Percentiles rank a stretch among this genome's conserved stretches.
Evolutionary conservation across 2,329 filamentous ascomycete species (phyloP).

Genomic region (Colletotrichum cuscutae): DNA sequence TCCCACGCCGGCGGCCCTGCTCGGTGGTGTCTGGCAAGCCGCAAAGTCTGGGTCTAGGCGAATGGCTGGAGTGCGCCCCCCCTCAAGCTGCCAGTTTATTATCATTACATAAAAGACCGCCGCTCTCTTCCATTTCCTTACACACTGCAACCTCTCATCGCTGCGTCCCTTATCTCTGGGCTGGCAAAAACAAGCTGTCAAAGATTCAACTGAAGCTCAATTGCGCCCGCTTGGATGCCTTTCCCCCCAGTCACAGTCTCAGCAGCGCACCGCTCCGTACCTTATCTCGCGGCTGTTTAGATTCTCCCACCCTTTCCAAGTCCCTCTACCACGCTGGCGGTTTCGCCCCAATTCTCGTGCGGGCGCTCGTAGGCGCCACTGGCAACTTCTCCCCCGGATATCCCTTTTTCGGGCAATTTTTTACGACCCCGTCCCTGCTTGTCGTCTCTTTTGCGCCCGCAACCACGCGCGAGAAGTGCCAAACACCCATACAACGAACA

Average conservation of each 20-base stretch:
- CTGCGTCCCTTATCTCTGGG: constrained; percentile 38
- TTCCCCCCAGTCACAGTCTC: constrained; percentile 36
- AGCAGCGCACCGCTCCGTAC: constrained; percentile 33
- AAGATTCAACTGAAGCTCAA: constrained; percentile 35
- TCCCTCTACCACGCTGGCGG: constrained; percentile 49
- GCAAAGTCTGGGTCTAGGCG: constrained; percentile 28
- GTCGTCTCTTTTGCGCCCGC: constrained; percentile 46
- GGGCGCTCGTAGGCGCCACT: constrained; percentile 41
- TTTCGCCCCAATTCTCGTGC: constrained; percentile 36
- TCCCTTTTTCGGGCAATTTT: constrained; percentile 38
- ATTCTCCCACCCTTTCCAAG: constrained; percentile 36
- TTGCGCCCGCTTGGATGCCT: constrained; percentile 37
- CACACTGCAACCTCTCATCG: constrained; percentile 39
- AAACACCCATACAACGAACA: constrained; percentile 48
- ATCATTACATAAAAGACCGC: constrained; percentile 38
- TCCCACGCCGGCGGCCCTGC: constrained; percentile 34
- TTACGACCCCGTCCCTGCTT: constrained; percentile 41
- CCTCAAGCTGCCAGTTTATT: constrained; percentile 34
- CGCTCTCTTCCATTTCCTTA: constrained; percentile 37
- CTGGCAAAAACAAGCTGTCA: constrained; percentile 34
- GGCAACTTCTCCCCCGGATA: constrained; percentile 37
- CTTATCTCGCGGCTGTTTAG: constrained; percentile 37
- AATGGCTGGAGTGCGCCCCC: constrained; percentile 31
- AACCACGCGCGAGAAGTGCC: constrained; percentile 41
- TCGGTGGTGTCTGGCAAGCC: constrained; percentile 27